Conservation (phyloP, 441 rosid species). For the Biscutella laevigata region DNA sequence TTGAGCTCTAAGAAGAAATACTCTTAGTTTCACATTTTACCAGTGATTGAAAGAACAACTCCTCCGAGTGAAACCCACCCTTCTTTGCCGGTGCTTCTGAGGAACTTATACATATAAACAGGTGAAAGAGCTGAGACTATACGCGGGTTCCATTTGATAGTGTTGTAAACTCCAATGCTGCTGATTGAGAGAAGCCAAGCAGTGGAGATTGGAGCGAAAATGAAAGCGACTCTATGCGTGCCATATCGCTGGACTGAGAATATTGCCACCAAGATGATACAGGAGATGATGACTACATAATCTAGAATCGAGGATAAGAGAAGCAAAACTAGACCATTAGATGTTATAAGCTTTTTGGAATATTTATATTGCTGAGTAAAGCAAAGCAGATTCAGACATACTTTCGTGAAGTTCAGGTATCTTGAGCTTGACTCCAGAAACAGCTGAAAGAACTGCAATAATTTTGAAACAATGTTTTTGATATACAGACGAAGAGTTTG, state of each 20-base stretch:
- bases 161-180: conserved; percentile 60
- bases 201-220: conserved; percentile 59
- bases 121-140: conserved; percentile 55
- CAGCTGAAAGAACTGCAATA: conserved; percentile 71
- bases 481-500: background rate
- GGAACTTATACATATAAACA: conserved; percentile 50
- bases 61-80: conserved; percentile 77
- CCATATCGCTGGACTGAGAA: conserved; percentile 69
- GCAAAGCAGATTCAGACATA: conserved; percentile 29
- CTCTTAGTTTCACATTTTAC: conserved; percentile 21
- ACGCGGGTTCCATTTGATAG: conserved; percentile 46
- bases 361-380: background rate
- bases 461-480: background rate
- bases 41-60: conserved; percentile 65
- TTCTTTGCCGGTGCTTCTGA: conserved; percentile 40
- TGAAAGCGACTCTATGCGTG: conserved; percentile 57
- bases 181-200: conserved; percentile 64
- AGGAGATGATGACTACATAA: conserved; percentile 51
- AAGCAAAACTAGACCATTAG: conserved; percentile 10
- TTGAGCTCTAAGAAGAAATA: too few species aligned
- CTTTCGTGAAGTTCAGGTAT: conserved; percentile 52
- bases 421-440: conserved; percentile 65
- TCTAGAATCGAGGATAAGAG: conserved; percentile 28
- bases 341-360: background rate
- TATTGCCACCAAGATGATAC: conserved; percentile 53